Evolutionary conservation across 306 rosid genomes (phyloP), one percentile per base, ranked within the genome.

Genomic region (Cucurbita moschata): DNA sequence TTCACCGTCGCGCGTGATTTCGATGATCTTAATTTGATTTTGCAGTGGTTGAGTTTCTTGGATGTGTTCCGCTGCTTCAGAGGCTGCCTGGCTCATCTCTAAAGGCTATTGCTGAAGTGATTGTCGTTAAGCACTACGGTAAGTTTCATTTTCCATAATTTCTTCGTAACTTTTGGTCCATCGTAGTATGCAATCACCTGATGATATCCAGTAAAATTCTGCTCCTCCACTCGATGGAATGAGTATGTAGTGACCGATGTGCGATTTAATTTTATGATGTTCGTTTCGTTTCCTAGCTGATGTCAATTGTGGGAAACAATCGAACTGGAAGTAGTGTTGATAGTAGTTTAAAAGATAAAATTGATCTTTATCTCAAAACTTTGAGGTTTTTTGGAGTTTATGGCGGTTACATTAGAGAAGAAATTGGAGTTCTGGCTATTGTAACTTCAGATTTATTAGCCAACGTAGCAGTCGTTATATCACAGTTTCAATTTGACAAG

Each of bases 31-130:
- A 37, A 75, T 62, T 67, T 69, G 47, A 72, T 74, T 62, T 80
- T 86, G 78, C 87, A 94, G 98, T 94, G 73, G 79, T 82, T 10
- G 97, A 94, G 87, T 94, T 89, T 49, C 85, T 94, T 38, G 89
- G 89, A 23, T 76, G 82, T 55, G 95, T 94, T 87, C 92, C 96
- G 43, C 78, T 94, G 78, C 86, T 89, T 2, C 98, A 89, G 87
- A 84, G 85, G 78, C 91, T 94, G 52, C 98, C 98, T 46, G 74
- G 85, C 76, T 82, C 88, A 13, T 90, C 97, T 44, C 83, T 89
- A 10, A 85, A 58, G 83, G 91, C 75, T 74, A 83, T 94, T 6
- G 82, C 96, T 61, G 78, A 82, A 64, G 81, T 90, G 53, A 88
- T 87, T 49, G 11, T 79, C 57, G 57, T 76, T 56, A 94, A 87